These are phyloP conservation scores for Mycena haematopus DNA, from an alignment of 768 basidiomycete genomes.

Conservation along the genomic window DNA sequence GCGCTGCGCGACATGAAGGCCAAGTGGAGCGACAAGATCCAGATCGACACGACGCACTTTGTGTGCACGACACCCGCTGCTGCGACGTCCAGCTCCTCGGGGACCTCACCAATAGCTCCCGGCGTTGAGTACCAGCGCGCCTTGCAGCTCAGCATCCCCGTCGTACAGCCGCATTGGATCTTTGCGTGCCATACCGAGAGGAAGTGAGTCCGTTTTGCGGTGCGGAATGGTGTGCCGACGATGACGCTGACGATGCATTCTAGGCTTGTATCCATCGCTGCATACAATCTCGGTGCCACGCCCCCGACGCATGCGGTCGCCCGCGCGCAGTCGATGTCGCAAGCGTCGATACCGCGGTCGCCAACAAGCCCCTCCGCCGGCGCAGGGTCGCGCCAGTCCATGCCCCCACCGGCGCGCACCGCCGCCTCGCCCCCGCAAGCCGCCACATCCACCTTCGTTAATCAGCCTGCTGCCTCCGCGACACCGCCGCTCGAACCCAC, in stretches of 20 bases:
- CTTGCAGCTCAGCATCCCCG: conserved; percentile 89
- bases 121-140: conserved; percentile 96
- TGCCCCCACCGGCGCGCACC: conserved; percentile 63
- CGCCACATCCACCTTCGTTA: conserved; percentile 46
- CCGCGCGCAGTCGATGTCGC: conserved; percentile 75
- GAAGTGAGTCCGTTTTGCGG: conserved; percentile 65
- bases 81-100: conserved; percentile 62
- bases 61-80: conserved; percentile 91
- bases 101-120: conserved; percentile 62
- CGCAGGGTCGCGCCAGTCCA: conserved; percentile 66
- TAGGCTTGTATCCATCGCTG: conserved; percentile 88
- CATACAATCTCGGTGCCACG: conserved; percentile 81
- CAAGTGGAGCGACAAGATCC: conserved; percentile 90
- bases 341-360: no score
- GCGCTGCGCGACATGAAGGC: conserved; percentile 88
- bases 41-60: conserved; percentile 98
- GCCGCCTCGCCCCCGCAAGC: conserved; percentile 47
- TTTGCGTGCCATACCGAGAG: conserved; percentile 86
- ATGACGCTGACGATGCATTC: conserved; percentile 2
- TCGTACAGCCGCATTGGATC: conserved; percentile 96
- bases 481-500: conserved; percentile 54
- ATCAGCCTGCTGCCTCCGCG: conserved; percentile 40
- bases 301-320: conserved; percentile 54
- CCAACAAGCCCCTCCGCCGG: conserved; percentile 42
- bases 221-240: no score